phyloP scores from a whole-genome alignment of 2,329 filamentous ascomycete genomes.

The Pseudogymnoascus destructans region DNA sequence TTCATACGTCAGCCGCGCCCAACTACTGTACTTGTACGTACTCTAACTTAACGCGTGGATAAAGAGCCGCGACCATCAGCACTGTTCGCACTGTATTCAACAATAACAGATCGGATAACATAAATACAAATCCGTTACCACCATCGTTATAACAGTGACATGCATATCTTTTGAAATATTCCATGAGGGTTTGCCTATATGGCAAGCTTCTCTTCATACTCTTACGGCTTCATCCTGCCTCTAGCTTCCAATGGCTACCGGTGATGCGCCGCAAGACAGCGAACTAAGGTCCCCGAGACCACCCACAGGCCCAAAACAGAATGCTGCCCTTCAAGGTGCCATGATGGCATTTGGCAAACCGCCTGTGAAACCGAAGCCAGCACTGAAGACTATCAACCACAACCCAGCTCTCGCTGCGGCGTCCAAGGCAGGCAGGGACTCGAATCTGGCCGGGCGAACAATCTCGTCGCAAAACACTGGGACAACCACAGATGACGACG shows the following conservation, averaged over 20 bases:
- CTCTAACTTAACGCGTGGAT: background rate
- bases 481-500: constrained; percentile 8
- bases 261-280: background rate
- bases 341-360: constrained; percentile 35
- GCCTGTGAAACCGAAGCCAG: constrained; percentile 29
- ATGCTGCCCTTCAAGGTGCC: constrained; percentile 37
- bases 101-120: background rate
- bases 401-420: constrained; percentile 31
- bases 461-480: constrained; percentile 10
- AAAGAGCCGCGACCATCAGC: background rate
- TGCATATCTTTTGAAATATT: background rate
- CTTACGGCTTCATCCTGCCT: background rate
- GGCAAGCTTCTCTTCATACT: background rate
- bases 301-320: constrained; percentile 15
- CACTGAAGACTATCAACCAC: constrained; percentile 8
- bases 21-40: background rate
- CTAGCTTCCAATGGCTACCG: background rate
- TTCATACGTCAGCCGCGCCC: background rate
- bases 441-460: constrained; percentile 10
- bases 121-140: background rate
- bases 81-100: background rate
- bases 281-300: background rate
- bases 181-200: background rate
- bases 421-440: constrained; percentile 26
- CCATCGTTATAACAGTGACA: background rate